Percentiles rank a stretch among this genome's conserved stretches.
phyloP scores from a whole-genome alignment of 345 rosid genomes.

The Cardamine chenopodiifolia region DNA sequence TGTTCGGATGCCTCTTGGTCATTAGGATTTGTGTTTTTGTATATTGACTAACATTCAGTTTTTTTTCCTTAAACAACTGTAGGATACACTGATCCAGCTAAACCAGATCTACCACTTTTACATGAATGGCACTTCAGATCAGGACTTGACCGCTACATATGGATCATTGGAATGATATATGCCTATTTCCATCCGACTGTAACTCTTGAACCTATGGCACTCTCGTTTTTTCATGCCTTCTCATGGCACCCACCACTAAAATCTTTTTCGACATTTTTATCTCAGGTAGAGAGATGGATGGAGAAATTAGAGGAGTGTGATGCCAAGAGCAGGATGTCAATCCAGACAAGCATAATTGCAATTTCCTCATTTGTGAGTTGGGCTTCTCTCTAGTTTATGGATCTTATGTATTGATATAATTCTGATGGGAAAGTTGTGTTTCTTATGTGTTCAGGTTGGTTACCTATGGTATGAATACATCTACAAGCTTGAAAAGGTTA shows the following conservation, averaged over 20 bases:
- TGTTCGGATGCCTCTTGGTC: slow-evolving; percentile 8
- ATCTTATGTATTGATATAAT: slow-evolving; percentile 6
- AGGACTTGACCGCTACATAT: slow-evolving; percentile 97
- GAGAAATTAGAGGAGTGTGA: slow-evolving; percentile 96
- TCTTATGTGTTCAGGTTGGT: slow-evolving; percentile 64
- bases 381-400: slow-evolving; percentile 8
- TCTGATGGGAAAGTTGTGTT: slow-evolving; percentile 8
- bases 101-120: slow-evolving; percentile 75
- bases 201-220: slow-evolving; percentile 40
- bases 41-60: slow-evolving; percentile 2
- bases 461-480: slow-evolving; percentile 89
- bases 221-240: slow-evolving; percentile 1
- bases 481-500: slow-evolving; percentile 90
- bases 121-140: slow-evolving; percentile 99
- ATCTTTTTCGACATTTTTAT: slow-evolving; percentile 31
- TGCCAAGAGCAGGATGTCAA: slow-evolving; percentile 63
- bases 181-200: slow-evolving; percentile 96
- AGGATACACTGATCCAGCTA: slow-evolving; percentile 96
- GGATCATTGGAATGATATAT: slow-evolving; percentile 97
- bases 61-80: slow-evolving; percentile 29
- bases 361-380: slow-evolving; percentile 65
- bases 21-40: not conserved
- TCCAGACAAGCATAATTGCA: slow-evolving; percentile 65
- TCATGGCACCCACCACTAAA: slow-evolving; percentile 10
- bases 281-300: slow-evolving; percentile 97